Evolutionary conservation across 2,329 filamentous ascomycete genomes (phyloP).

Genomic region (Penicillium sp.): DNA sequence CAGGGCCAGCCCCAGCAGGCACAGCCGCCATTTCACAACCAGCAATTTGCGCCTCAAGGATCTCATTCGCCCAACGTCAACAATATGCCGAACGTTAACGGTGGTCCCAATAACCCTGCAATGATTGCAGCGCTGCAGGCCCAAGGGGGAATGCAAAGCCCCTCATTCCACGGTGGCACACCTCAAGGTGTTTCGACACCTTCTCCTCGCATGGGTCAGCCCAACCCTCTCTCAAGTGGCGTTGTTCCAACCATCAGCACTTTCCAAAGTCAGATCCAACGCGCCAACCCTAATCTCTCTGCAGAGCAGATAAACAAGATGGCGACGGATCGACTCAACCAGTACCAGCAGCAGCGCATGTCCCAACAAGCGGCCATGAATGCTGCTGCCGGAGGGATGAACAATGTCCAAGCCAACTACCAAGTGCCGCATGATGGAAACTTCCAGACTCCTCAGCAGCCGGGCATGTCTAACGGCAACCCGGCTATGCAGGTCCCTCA

Average conservation of each 20-base stretch:
- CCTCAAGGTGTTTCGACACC: conserved; percentile 44
- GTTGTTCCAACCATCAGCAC: conserved; percentile 57
- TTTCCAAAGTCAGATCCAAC: conserved; percentile 54
- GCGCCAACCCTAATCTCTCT: conserved; percentile 52
- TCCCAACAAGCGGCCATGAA: conserved; percentile 53
- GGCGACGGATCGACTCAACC: conserved; percentile 53
- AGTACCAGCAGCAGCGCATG: conserved; percentile 49
- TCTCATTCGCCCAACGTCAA: conserved; percentile 48
- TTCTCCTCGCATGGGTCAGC: conserved; percentile 50
- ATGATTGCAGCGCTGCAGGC: conserved; percentile 48
- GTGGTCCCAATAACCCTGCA: conserved; percentile 42
- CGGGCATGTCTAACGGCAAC: conserved; percentile 34
- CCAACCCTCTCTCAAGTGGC: conserved; percentile 53
- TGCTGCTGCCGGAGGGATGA: conserved; percentile 51
- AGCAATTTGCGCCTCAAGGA: conserved; percentile 43
- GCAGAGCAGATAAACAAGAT: conserved; percentile 56
- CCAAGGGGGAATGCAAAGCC: conserved; percentile 44
- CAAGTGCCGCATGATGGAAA: conserved; percentile 41
- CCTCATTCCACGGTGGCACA: conserved; percentile 42
- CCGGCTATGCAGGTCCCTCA: conserved; percentile 48
- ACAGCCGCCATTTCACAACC: conserved; percentile 40
- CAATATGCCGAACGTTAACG: conserved; percentile 42
- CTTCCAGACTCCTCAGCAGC: conserved; percentile 35
- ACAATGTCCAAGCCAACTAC: conserved; percentile 41
- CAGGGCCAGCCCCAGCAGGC: conserved; percentile 35